These are phyloP conservation scores for Inonotus hispidus DNA, from an alignment of 1,284 basidiomycete genomes.

Conservation along the genomic window DNA sequence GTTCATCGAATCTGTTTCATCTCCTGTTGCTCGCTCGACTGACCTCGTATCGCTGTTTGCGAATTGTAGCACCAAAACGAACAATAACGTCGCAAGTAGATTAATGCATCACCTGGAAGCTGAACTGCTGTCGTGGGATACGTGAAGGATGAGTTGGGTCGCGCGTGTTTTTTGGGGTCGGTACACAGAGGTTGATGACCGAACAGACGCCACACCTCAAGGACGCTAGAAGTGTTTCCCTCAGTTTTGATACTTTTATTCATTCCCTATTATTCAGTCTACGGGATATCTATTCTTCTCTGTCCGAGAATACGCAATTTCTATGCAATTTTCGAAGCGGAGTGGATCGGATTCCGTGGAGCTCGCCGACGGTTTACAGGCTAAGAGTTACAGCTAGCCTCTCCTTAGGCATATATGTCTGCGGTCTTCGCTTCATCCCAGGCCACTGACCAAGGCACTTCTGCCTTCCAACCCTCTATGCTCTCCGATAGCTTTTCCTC, in stretches of 20 bases:
- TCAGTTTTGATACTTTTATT: background rate
- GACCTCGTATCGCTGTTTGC: background rate
- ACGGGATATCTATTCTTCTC: background rate
- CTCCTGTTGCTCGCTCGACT: background rate
- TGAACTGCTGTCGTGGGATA: no score
- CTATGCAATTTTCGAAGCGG: background rate
- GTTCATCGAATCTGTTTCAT: constrained; percentile 23
- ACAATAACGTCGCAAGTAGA: constrained; percentile 1
- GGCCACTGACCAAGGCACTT: background rate
- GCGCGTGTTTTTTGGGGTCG: background rate
- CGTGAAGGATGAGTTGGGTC: no score
- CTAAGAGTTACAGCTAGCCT: background rate
- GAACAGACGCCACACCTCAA: background rate
- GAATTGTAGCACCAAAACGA: constrained; percentile 11
- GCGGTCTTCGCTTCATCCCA: background rate
- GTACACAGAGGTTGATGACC: background rate
- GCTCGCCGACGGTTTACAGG: background rate
- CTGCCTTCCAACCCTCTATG: background rate
- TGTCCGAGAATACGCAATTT: background rate
- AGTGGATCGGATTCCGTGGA: background rate
- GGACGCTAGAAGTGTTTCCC: background rate
- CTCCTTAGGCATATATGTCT: background rate
- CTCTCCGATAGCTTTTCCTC: background rate
- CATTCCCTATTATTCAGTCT: no score
- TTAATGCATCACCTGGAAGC: background rate